Base-by-base conservation (phyloP, 352 stramenopile species). In the Pythium biforme region DNA sequence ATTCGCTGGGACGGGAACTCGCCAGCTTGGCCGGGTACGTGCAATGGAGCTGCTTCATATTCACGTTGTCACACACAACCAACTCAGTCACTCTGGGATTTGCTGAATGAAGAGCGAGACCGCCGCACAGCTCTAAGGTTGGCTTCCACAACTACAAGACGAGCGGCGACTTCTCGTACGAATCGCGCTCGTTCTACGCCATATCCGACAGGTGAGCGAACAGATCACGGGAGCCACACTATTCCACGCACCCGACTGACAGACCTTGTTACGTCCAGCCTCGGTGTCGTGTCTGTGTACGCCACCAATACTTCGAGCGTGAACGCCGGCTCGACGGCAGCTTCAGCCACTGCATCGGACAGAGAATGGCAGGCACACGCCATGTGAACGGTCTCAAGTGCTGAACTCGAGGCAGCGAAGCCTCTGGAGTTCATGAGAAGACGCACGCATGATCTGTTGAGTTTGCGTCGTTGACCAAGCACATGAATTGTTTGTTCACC, bases 191-290 rank as follows among this genome's bases (percentile, higher is more conserved):
- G 26, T 72, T 84, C 29, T 63, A 90, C 14, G 85, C 81, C 31
- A 81, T 91, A 45, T 90, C 83, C 0, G 85, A 94, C 73, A 92
- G 79, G 85, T 92, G 64, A 46, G 75, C 74, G 22, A 17, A 23
- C 53, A 64, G 12, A 19, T 4, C 11, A 23, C 3, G n/a, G 6
- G 7, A 33, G 6, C 17, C 37, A 14, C 17, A 40, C n/a, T 4
- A 53, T 22, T 12, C 11, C 14, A 17, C 22, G 37, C 20, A 49
- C 17, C 52, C 40, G 34, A 59, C 25, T 41, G 14, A 41, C 48
- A 17, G 14, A 2, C 29, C 4, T 43, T 25, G n/a, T 43, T 1
- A 19, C 20, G 0, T 27, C 9, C 49, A 91, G 82, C 55, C 49
- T 71, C 26, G 76, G 82, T 15, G 63, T 76, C 54, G 78, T 91